Evolutionary conservation across 2,329 filamentous ascomycete genomes (phyloP).

Genomic region (Dichotomopilus funicola): DNA sequence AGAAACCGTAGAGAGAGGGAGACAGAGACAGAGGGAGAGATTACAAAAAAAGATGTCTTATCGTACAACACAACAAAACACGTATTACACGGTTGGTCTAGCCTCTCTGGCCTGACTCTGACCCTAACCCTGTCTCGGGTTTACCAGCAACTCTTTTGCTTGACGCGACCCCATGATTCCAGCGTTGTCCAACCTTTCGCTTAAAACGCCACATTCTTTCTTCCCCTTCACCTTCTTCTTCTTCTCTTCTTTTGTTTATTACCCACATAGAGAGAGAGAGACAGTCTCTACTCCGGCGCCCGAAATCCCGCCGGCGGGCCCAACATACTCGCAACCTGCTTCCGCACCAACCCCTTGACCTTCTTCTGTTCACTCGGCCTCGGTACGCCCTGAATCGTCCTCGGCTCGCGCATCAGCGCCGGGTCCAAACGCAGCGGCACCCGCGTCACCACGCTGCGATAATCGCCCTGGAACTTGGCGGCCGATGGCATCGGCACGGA

Average conservation of each 20-base stretch:
- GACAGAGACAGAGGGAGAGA: background rate
- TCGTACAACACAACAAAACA: constrained; percentile 2
- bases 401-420: constrained; percentile 83
- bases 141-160: background rate
- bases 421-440: constrained; percentile 80
- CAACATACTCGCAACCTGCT: constrained; percentile 44
- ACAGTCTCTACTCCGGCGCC: constrained; percentile 3
- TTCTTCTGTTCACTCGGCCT: constrained; percentile 49
- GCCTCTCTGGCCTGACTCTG: background rate
- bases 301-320: constrained; percentile 24
- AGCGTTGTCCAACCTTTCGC: too few relatives aligned
- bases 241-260: too few relatives aligned
- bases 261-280: background rate
- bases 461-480: constrained; percentile 55
- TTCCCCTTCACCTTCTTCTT: too few relatives aligned
- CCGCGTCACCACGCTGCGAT: constrained; percentile 53
- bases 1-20: background rate
- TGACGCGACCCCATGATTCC: too few relatives aligned
- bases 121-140: background rate
- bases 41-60: background rate
- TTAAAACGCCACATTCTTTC: too few relatives aligned
- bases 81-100: constrained; percentile 1
- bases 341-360: constrained; percentile 44
- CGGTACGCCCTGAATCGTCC: constrained; percentile 83
- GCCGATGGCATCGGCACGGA: constrained; percentile 53